Conservation (phyloP, 2,329 filamentous ascomycete species). For the Trichoderma brevicompactum region DNA sequence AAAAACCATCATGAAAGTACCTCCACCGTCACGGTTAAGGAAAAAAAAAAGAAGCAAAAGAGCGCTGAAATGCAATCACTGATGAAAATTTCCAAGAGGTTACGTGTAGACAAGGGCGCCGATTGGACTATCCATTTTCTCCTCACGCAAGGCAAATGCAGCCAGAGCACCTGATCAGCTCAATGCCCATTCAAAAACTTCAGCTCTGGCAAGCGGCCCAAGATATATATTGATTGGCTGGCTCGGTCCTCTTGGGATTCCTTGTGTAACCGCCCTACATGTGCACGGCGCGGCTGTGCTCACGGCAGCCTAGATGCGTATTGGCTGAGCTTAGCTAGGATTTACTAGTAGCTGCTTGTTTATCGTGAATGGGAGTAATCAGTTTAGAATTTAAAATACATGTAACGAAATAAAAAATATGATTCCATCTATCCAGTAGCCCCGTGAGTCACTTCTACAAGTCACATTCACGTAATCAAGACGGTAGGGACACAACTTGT, state of each 20-base stretch:
- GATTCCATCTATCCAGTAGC: no score
- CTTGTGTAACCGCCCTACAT: not conserved
- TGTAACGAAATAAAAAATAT: no score
- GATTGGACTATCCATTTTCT: not conserved
- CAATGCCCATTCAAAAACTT: not conserved
- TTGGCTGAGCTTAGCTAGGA: constrained; percentile 1
- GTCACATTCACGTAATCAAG: not conserved
- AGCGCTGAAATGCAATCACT: no score
- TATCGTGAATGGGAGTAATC: not conserved
- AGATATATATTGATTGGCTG: not conserved
- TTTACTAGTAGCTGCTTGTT: not conserved
- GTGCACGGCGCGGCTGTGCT: not conserved
- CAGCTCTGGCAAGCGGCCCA: not conserved
- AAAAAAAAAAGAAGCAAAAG: no score
- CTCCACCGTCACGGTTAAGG: no score
- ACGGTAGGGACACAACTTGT: not conserved
- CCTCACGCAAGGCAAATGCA: no score
- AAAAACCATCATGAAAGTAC: not conserved
- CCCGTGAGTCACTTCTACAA: not conserved
- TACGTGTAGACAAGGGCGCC: not conserved
- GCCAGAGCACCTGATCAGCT: not conserved
- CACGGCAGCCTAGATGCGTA: not conserved
- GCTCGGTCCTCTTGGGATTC: not conserved
- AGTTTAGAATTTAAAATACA: no score
- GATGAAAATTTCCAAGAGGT: no score